phyloP scores from a whole-genome alignment of 192 early-diverging fungal species.

The Irineochytrium annulatum region DNA sequence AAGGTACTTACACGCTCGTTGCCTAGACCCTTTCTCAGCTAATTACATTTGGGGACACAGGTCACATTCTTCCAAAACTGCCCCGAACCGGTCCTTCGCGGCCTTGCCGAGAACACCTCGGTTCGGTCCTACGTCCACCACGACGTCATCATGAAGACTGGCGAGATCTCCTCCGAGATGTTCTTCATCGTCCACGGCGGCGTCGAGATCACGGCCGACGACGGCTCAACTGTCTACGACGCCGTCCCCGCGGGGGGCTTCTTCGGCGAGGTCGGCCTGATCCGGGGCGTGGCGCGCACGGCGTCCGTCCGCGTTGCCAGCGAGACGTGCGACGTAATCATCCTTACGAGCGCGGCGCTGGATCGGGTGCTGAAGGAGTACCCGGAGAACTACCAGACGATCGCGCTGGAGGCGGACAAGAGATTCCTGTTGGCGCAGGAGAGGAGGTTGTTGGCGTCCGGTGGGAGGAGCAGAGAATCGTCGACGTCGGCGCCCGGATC shows the following conservation, averaged over 20 bases:
- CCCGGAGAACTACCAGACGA: conserved; percentile 44
- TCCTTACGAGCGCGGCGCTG: conserved; percentile 33
- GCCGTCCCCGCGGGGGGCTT: conserved; percentile 42
- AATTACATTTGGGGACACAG: too few relatives aligned
- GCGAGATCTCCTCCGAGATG: conserved; percentile 46
- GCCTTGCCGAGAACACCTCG: conserved; percentile 39
- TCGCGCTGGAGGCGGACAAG: conserved; percentile 45
- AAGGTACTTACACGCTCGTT: too few relatives aligned
- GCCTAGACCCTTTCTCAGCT: too few relatives aligned
- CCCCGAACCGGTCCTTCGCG: conserved; percentile 34
- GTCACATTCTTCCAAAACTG: conserved; percentile 44
- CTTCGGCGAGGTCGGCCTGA: conserved; percentile 54
- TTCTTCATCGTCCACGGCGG: conserved; percentile 47
- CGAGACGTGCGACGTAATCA: conserved; percentile 32
- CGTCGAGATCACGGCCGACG: conserved; percentile 51
- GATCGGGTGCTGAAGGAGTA: conserved; percentile 43
- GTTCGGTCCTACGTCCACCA: conserved; percentile 21
- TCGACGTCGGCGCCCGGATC: too few relatives aligned
- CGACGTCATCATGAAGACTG: conserved; percentile 45
- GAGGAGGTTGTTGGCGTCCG: too few relatives aligned
- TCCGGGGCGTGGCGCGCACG: conserved; percentile 39
- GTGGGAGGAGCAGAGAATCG: too few relatives aligned
- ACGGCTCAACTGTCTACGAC: conserved; percentile 46
- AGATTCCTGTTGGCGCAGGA: conserved; percentile 33
- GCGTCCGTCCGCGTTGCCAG: conserved; percentile 39